These are phyloP conservation scores for Neurospora sp. DNA, from an alignment of 495 filamentous ascomycete species.

Conservation along the genomic window DNA sequence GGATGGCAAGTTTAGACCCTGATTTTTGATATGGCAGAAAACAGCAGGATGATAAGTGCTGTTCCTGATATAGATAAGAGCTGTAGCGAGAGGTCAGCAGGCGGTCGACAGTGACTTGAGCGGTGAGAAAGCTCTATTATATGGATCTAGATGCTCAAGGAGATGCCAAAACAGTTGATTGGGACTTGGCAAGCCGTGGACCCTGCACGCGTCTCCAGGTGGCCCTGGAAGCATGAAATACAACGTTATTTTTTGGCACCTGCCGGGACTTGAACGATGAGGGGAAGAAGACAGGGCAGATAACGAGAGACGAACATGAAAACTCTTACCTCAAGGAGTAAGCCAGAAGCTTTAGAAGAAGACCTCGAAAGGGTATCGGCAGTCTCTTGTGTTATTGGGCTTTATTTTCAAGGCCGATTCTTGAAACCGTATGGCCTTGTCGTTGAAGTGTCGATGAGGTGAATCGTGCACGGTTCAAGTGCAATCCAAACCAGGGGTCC, in stretches of 20 bases:
- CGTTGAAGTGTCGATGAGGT: conserved; percentile 3
- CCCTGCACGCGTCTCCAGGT: background rate
- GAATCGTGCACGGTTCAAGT: conserved; percentile 19
- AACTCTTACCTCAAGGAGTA: conserved; percentile 4
- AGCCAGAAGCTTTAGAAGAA: background rate
- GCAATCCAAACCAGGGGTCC: background rate
- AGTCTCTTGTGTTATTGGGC: background rate
- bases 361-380: background rate
- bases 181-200: conserved; percentile 9
- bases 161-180: background rate
- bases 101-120: conserved; percentile 4
- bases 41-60: background rate
- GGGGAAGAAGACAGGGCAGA: background rate
- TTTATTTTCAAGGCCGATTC: background rate
- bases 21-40: background rate
- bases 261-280: background rate
- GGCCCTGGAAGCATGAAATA: background rate
- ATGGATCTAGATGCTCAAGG: conserved; percentile 4
- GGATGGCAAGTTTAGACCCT: conserved; percentile 1
- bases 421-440: background rate
- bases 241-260: conserved; percentile 1
- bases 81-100: background rate
- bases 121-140: conserved; percentile 12
- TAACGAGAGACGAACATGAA: background rate
- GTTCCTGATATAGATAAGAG: conserved; percentile 2